Base-by-base conservation (phyloP, 2,329 filamentous ascomycete genomes). In the Orbilia oligospora region DNA sequence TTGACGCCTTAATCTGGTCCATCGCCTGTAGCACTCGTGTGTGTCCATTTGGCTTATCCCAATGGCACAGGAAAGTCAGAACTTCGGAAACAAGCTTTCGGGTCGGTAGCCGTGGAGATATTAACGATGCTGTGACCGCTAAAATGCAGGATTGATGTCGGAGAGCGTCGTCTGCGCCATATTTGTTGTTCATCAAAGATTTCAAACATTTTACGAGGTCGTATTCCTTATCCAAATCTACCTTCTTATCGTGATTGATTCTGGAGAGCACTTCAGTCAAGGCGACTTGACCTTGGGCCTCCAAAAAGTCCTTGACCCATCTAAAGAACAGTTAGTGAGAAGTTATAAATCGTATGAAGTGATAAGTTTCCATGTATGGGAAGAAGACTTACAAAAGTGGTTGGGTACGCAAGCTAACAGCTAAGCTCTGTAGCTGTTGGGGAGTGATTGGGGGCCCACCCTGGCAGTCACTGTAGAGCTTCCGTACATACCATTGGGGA, bases 121-220 rank as follows among this genome's bases (percentile, higher is more conserved):
- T 93, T 72, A 99, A 87, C 41, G 93, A 97, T 22, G 90, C 94
- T 63, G 92, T 93, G 53, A 99, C 88, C 0, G 96, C 93, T 71
- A 97, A 90, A 80, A 97, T 91, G 80, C 98, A 93, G 83, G 95
- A 93, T 83, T 96, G 92, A 83, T 98, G 94, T 78, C 90, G 88
- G 72, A 99, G 87, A 18, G 96, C 96, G 88, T 99, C 94, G 84
- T 99, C 96, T 79, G 96, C 96, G 79, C 96, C 96, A 84, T 97
- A 98, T 84, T 97, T 97, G 89, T 97, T 99, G 89, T 99, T 99
- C 92, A 98, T 97, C 73, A 98, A 86, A 36, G 94, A 94, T 87
- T 98, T 98, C 75, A 99, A 86, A 86, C 96, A 98, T 86, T 99
- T 99, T 83, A 97, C 90, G 80, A 99, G 97, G 83, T 98, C 96